These are phyloP conservation scores for Hericium rajendrae DNA, from an alignment of 768 basidiomycete species.

Conservation along the genomic window DNA sequence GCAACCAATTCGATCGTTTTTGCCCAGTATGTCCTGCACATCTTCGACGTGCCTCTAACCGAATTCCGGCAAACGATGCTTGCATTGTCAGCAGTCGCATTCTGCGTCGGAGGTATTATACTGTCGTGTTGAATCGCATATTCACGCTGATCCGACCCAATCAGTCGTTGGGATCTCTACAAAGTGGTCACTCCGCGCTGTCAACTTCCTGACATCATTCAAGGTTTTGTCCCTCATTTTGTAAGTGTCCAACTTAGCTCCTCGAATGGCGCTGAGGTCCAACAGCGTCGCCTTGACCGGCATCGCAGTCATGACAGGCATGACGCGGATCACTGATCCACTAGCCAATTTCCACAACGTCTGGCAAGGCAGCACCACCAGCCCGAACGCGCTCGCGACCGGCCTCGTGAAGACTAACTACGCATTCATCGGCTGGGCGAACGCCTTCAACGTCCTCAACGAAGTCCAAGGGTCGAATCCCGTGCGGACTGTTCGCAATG, in stretches of 20 bases:
- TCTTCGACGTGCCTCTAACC: conserved; percentile 14
- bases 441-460: conserved; percentile 37
- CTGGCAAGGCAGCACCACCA: conserved; percentile 19
- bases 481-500: conserved; percentile 36
- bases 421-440: conserved; percentile 25
- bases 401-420: conserved; percentile 22
- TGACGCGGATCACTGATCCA: conserved; percentile 21
- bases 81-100: conserved; percentile 15
- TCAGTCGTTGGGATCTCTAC: conserved; percentile 20
- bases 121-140: background rate
- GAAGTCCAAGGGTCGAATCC: conserved; percentile 30
- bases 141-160: background rate
- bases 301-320: conserved; percentile 18
- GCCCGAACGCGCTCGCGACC: conserved; percentile 18
- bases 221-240: conserved; percentile 18
- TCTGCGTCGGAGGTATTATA: conserved; percentile 14
- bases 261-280: background rate
- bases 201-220: conserved; percentile 18
- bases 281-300: conserved; percentile 19
- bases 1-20: conserved; percentile 19
- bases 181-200: conserved; percentile 19
- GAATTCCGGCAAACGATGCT: conserved; percentile 14
- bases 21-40: conserved; percentile 18
- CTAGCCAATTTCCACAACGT: conserved; percentile 21
- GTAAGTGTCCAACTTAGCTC: conserved; percentile 2